Evolutionary conservation across 179 eudicot species (phyloP).

Genomic region (Carnegiea gigantea): DNA sequence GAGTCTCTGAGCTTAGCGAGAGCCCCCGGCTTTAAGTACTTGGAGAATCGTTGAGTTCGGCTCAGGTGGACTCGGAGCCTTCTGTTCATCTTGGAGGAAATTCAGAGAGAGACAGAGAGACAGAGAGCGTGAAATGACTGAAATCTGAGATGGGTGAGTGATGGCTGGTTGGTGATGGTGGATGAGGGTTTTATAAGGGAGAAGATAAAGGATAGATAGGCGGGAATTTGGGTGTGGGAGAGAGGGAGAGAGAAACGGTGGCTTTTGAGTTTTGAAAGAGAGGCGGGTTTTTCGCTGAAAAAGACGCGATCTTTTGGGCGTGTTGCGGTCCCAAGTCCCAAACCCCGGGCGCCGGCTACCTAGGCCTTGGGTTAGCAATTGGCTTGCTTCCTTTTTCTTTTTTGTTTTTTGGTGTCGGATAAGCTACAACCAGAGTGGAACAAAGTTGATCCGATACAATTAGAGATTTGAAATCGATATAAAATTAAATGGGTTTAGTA

Average conservation of each 20-base stretch:
- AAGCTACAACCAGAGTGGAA: too few relatives aligned
- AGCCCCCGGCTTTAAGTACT: constrained; percentile 27
- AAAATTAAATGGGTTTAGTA: too few relatives aligned
- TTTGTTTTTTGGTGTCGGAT: too few relatives aligned
- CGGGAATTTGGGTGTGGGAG: not conserved
- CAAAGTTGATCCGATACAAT: too few relatives aligned
- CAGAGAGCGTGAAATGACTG: not conserved
- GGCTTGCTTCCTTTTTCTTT: too few relatives aligned
- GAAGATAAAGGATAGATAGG: not conserved
- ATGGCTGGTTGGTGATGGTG: not conserved
- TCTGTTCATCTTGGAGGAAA: not conserved
- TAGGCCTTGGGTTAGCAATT: too few relatives aligned
- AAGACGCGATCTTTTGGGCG: not conserved
- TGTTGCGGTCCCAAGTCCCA: not conserved
- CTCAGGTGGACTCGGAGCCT: not conserved
- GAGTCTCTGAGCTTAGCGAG: constrained; percentile 22
- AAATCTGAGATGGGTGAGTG: not conserved
- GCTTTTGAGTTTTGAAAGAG: not conserved
- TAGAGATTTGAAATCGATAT: too few relatives aligned
- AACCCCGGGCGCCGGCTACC: too few relatives aligned
- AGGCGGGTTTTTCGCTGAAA: not conserved
- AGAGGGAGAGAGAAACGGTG: not conserved
- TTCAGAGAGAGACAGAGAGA: not conserved
- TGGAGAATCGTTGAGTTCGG: constrained; percentile 15
- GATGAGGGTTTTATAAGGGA: not conserved